Evolutionary conservation across 306 rosid species (phyloP), one percentile per base, ranked within the genome.

Genomic region (Mimosa pudica): DNA sequence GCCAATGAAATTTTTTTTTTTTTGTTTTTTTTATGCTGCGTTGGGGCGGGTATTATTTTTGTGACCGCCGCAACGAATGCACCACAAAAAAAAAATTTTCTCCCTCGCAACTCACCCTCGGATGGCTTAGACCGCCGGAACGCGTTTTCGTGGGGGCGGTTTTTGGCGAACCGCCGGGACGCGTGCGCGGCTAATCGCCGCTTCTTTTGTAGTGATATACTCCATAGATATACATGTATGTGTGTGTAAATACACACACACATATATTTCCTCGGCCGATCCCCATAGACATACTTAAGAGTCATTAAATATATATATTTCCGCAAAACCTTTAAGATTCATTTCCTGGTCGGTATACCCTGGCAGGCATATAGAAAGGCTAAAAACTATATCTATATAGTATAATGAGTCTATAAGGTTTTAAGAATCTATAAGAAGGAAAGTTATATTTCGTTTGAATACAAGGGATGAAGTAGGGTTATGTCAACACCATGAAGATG

Each of bases 401-500:
- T 49, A 47, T 47, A 8, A 24, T 24, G 30, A 24, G 30, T 24
- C 30, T 24, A 32, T 46, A 1, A 47, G 6, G 66, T 49, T 73
- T 55, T 51, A 11, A 41, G 16, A n/a, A 4, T 4, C 5, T 3
- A 68, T 42, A 10, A 38, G 30, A 16, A 11, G 51, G 14, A 36
- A 41, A 38, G 5, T 20, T 3, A 10, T 11, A 16, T 4, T 8
- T 62, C 7, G 62, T 45, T 76, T n/a, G 35, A 47, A 46, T 47
- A 32, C 62, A 76, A 63, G 61, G 71, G 63, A 62, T 63, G 61
- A 62, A 46, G 45, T 47, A 4, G 64, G 79, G 72, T 76, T 63
- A 47, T 63, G 72, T 63, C 72, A 76, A 76, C 46, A 62, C n/a
- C 66, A 62, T 57, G 17, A 64, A 63, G 71, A 63, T 63, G 71